Percentiles rank a stretch among this genome's conserved stretches.
These are phyloP conservation scores for Celoporthe dispersa DNA, from an alignment of 2,329 filamentous ascomycete species.

Conservation along the genomic window DNA sequence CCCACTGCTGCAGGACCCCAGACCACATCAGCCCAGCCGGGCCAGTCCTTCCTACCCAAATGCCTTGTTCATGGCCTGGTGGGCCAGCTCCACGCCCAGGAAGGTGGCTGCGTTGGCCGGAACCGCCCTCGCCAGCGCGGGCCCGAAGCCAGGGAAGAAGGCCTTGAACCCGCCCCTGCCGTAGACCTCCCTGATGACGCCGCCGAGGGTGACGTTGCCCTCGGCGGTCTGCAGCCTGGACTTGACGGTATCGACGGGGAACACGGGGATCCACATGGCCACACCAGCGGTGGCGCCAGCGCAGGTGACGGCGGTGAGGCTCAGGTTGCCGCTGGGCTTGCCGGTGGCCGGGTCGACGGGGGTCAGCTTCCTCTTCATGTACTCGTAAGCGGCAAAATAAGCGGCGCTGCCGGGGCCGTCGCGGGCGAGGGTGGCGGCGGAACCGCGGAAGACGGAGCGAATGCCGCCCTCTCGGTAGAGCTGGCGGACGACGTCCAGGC, in stretches of 20 bases:
- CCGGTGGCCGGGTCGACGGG: conserved; percentile 77
- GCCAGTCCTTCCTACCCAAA: conserved; percentile 53
- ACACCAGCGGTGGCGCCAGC: conserved; percentile 91
- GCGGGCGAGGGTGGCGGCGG: conserved; percentile 85
- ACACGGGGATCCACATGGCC: conserved; percentile 99
- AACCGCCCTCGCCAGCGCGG: conserved; percentile 88
- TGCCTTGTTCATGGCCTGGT: conserved; percentile 79
- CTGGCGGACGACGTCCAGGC: conserved; percentile 87
- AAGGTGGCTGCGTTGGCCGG: conserved; percentile 98
- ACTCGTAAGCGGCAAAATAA: conserved; percentile 97
- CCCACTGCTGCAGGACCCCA: background rate
- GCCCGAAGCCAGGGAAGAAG: conserved; percentile 96
- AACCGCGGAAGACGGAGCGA: conserved; percentile 89
- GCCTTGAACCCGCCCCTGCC: conserved; percentile 81
- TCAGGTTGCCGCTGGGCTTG: conserved; percentile 75
- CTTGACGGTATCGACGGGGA: conserved; percentile 97
- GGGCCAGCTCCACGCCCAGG: conserved; percentile 80
- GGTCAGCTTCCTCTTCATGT: conserved; percentile 85
- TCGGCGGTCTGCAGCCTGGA: conserved; percentile 89
- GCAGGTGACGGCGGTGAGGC: conserved; percentile 78
- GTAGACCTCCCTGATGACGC: conserved; percentile 83
- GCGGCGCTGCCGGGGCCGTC: conserved; percentile 92
- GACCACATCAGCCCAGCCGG: background rate
- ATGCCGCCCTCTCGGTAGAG: conserved; percentile 91
- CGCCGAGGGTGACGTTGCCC: conserved; percentile 78